A percentile compares a stretch with the other conserved stretches of the same genome.
phyloP scores from a whole-genome alignment of 495 filamentous ascomycete genomes.

The Neohortaea acidophila region DNA sequence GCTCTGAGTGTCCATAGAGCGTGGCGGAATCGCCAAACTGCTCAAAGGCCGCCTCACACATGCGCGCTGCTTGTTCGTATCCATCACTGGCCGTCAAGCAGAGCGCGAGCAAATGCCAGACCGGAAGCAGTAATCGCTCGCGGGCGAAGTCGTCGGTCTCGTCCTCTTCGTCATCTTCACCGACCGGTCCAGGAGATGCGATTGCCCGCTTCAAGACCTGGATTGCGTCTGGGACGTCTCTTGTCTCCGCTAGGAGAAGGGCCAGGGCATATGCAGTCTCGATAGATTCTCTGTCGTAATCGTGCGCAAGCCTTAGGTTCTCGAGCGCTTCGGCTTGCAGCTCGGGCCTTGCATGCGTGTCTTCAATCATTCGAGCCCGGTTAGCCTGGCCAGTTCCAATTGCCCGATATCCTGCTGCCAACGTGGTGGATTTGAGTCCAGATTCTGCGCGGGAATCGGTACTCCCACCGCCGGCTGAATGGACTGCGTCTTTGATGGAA shows the following conservation, averaged over 20 bases:
- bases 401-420: constrained; percentile 59
- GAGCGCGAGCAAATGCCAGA: constrained; percentile 79
- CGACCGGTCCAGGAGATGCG: constrained; percentile 15
- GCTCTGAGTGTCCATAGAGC: constrained; percentile 24
- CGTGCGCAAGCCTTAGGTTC: constrained; percentile 55
- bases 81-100: constrained; percentile 76
- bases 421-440: constrained; percentile 34
- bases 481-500: background rate
- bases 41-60: constrained; percentile 81
- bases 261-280: constrained; percentile 68
- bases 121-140: constrained; percentile 45
- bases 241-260: constrained; percentile 61
- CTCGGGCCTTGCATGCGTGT: constrained; percentile 49
- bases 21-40: constrained; percentile 41
- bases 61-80: constrained; percentile 58
- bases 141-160: constrained; percentile 7
- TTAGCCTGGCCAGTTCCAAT: constrained; percentile 70
- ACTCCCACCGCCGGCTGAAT: background rate
- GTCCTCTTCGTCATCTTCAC: constrained; percentile 2
- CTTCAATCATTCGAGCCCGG: constrained; percentile 67
- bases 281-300: constrained; percentile 45
- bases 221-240: constrained; percentile 62
- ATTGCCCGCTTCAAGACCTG: constrained; percentile 54
- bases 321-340: constrained; percentile 58
- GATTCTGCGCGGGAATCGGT: background rate